phyloP scores from a whole-genome alignment of 75 land plant species.

The Ceratopteris richardii region DNA sequence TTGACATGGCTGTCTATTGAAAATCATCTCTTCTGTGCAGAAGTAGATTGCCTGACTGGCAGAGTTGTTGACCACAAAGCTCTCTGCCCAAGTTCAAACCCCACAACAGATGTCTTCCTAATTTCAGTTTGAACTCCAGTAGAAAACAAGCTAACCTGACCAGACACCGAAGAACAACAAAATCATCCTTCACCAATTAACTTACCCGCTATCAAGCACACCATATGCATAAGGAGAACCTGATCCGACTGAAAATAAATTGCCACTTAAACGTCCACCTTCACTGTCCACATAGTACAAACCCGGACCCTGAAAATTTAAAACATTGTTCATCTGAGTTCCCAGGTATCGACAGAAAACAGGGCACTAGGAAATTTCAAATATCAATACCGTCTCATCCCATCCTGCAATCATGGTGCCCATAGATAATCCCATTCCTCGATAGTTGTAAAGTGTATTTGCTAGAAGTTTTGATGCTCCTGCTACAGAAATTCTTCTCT shows the following conservation, averaged over 20 bases:
- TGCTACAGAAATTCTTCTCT: slow-evolving; percentile 87
- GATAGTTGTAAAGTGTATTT: slow-evolving; percentile 85
- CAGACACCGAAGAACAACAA: too few relatives aligned
- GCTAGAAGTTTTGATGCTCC: slow-evolving; percentile 95
- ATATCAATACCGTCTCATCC: slow-evolving; percentile 77
- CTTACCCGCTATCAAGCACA: slow-evolving; percentile 82
- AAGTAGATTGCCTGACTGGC: too few relatives aligned
- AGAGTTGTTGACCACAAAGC: too few relatives aligned
- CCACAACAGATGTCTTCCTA: too few relatives aligned
- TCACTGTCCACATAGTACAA: slow-evolving; percentile 94
- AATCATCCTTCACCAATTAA: too few relatives aligned
- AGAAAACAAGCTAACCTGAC: too few relatives aligned
- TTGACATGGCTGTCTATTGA: too few relatives aligned
- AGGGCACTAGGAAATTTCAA: not conserved
- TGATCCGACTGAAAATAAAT: slow-evolving; percentile 88
- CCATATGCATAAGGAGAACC: slow-evolving; percentile 97
- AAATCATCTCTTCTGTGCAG: too few relatives aligned
- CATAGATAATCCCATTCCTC: slow-evolving; percentile 95
- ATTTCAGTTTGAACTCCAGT: too few relatives aligned
- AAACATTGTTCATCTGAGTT: too few relatives aligned
- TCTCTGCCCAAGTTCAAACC: too few relatives aligned
- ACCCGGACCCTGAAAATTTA: slow-evolving; percentile 80
- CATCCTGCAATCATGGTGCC: slow-evolving; percentile 99
- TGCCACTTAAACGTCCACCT: slow-evolving; percentile 90
- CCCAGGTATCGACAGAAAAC: not conserved